Base-by-base conservation (phyloP, 345 rosid species). In the Nephelium lappaceum region DNA sequence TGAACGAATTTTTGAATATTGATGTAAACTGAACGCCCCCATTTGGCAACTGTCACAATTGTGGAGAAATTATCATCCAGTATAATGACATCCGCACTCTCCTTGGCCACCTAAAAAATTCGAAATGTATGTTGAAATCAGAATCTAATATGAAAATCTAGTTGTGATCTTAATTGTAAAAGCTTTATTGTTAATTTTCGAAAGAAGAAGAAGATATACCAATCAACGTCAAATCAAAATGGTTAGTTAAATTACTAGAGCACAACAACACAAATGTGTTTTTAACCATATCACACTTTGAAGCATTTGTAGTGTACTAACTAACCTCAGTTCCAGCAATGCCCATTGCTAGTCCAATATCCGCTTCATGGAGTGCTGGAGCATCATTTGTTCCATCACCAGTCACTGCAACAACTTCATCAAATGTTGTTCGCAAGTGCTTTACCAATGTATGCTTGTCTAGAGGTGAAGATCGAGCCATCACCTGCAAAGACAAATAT, bases 301-400 rank as follows among this genome's bases (percentile, higher is more conserved):
- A 63, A 45, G 73, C 66, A 76, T 67, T 74, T n/a, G 31, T 19
- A 49, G 16, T 23, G 38, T 38, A 76, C 86, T 74, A 7, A 45
- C 51, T 45, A 31, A 91, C 98, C 94, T 93, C 97, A 76, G 98
- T 95, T 84, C 98, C 98, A 4, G 98, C 97, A 67, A 93, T 95
- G 85, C 98, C 98, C 98, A 93, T 95, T 31, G 98, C 98, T 73
- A 93, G 86, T 82, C 98, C 98, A 67, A 95, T 95, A 76, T 95
- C 98, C 63, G 98, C 98, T 83, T 95, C 98, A 68, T 95, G 98
- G 63, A 95, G 93, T 43, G 98, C 97, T 55, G 98, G 98, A 73
- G 98, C 98, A 85, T 95, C 98, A 75, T 95, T 95, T 73, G 98
- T 93, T 76, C 98, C 98, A 80, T 95, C 98, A 75, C 98, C 98